Conservation (phyloP, 2,329 filamentous ascomycete genomes). For the Aspergillus terreus region DNA sequence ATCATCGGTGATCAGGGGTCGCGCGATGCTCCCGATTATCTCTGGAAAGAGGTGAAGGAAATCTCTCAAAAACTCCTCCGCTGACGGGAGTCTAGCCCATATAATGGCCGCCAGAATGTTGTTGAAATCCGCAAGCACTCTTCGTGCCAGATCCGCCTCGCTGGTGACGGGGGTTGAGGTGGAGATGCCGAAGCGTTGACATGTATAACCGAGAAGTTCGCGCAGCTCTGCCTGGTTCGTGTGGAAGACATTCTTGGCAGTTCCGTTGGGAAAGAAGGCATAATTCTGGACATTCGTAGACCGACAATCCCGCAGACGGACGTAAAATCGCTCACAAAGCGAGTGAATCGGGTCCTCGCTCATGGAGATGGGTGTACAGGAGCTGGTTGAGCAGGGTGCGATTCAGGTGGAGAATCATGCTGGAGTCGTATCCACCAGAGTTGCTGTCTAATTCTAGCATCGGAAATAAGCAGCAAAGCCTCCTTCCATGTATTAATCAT, state of each 20-base stretch:
- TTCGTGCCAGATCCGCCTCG: neutral
- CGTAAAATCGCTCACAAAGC: constrained; percentile 11
- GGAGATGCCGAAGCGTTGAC: neutral
- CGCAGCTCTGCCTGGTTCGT: constrained; percentile 5
- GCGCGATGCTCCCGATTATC: neutral
- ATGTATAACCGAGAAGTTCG: constrained; percentile 3
- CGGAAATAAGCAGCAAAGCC: no score
- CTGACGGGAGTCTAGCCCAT: constrained; percentile 23
- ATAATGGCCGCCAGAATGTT: constrained; percentile 31
- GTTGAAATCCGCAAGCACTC: constrained; percentile 19
- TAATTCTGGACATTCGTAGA: constrained; percentile 9
- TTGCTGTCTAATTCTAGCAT: no score
- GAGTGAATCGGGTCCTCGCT: neutral
- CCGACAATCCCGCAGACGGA: constrained; percentile 2
- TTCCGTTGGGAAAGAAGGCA: constrained; percentile 16
- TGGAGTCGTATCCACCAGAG: no score
- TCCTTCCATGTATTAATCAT: no score
- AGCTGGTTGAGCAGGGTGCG: no score
- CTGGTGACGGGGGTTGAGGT: neutral
- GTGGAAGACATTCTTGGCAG: constrained; percentile 14
- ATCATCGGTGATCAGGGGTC: constrained; percentile 4
- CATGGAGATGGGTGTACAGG: neutral
- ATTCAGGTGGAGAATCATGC: no score
- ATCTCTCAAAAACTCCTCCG: constrained; percentile 15
- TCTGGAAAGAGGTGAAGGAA: constrained; percentile 6